phyloP scores from a whole-genome alignment of 768 basidiomycete genomes.

The Leccinum fibrillosum region DNA sequence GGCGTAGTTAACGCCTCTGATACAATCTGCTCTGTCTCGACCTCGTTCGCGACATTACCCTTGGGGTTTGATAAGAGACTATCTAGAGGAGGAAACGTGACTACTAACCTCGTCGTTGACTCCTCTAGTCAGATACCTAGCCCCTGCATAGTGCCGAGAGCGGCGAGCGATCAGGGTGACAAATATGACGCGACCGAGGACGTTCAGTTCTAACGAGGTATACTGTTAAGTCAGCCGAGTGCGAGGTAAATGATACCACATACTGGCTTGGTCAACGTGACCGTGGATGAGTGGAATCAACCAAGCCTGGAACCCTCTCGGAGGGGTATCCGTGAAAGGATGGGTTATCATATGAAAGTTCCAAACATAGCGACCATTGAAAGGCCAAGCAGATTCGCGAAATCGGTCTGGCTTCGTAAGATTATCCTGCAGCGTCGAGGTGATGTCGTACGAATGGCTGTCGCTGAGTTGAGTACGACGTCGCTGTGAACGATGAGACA shows the following conservation, averaged over 20 bases:
- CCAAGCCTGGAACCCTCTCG: conserved; percentile 67
- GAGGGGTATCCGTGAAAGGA: conserved; percentile 50
- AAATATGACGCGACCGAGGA: conserved; percentile 86
- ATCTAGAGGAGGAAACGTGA: background rate
- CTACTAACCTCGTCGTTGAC: conserved; percentile 80
- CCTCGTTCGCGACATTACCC: conserved; percentile 99
- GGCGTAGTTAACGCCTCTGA: conserved; percentile 86
- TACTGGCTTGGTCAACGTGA: conserved; percentile 97
- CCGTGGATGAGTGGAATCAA: conserved; percentile 90
- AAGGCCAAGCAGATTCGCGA: conserved; percentile 51
- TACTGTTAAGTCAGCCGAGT: background rate
- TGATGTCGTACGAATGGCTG: conserved; percentile 95
- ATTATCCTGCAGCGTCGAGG: conserved; percentile 93
- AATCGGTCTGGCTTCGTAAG: conserved; percentile 58
- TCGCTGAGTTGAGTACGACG: background rate
- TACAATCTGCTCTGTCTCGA: conserved; percentile 98
- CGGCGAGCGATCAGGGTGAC: conserved; percentile 93
- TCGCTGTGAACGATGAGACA: background rate
- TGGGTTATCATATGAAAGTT: conserved; percentile 82
- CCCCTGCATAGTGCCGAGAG: conserved; percentile 94
- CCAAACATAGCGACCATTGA: conserved; percentile 92
- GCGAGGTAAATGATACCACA: conserved; percentile 29
- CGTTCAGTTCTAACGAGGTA: conserved; percentile 66
- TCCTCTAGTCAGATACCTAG: conserved; percentile 90
- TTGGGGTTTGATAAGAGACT: conserved; percentile 28